Base-by-base conservation (phyloP, 306 rosid genomes). In the Fagus sylvatica region DNA sequence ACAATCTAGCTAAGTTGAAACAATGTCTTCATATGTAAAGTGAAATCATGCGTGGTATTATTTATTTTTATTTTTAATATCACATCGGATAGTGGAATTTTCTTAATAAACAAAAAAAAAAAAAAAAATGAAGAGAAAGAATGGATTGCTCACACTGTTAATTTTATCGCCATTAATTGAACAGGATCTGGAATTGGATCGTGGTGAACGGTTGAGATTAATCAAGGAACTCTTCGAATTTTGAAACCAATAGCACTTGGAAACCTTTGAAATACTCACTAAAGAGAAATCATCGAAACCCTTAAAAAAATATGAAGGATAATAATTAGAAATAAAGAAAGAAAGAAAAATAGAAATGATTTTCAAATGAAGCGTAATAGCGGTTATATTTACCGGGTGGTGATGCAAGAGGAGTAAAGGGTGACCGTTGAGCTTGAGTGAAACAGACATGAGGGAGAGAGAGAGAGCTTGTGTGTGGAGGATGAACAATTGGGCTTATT, bases 101-200 rank as follows among this genome's bases (percentile, higher is more conserved):
- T 22, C 28, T 22, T 22, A 22, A 22, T 22, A 22, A 42, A 42
- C 49, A 43, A 7, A 10, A 43, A 43, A 2, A 42, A 6, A 65
- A 19, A 71, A 22, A 28, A 32, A 37, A 56, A 13, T n/a, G 37
- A 7, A 72, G 55, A 49, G 1, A 4, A 17, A 36, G 41, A 7
- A 41, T 36, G 51, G 28, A 56, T 10, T 69, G 76, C 90, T 82
- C 41, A 85, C 90, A 81, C 54, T 77, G 57, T 8, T 15, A 46
- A 15, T 12, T 13, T 60, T 64, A 43, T 69, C 78, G 80, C 64
- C 82, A 79, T 77, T 71, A 37, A 37, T 57, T 4, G 85, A 83
- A 82, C 82, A 83, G 70, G 62, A 42, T 59, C 74, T 77, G 73
- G 65, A 66, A 48, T 28, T 37, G 32, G 81, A 46, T 15, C 36